Evolutionary conservation across 441 rosid species (phyloP), one percentile per base, ranked within the genome.

Genomic region (Omphalea diandra): DNA sequence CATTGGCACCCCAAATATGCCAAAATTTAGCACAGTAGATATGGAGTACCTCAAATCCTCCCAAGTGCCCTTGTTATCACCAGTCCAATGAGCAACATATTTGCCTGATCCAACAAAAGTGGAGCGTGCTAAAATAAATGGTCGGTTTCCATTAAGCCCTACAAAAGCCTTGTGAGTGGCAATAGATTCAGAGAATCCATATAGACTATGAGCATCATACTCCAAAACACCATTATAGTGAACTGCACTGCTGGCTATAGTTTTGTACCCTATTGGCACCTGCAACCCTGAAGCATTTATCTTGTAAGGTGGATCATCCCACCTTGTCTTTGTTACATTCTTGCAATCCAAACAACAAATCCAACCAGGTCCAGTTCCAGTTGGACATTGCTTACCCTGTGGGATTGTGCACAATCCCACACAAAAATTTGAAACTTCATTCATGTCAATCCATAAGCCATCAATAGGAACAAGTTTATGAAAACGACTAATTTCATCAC

Each of bases 221-320:
- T 95, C 97, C 69, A 88, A 68, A 44, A 90, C 95, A 29, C 98
- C 98, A 32, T 95, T 90, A 78, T 90, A 90, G 74, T 95, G 99
- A 70, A 74, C 80, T 29, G 97, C 98, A 76, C 97, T 90, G 7
- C 98, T 89, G 64, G 98, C 99, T 47, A 95, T 92, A 35, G 99
- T 92, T 77, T 95, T 95, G 78, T 76, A 95, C 15, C 99, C 98
- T 3, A 89, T 55, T 0, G 98, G 97, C 18, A 68, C 89, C 72
- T 77, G 81, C 61, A 76, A 17, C 32, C 98, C 98, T 15, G 96
- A 90, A 35, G 96, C 98, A 75, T 92, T 94, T 44, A 94, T 92
- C 87, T 90, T 92, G 84, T 94, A 92, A 49, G 99, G 99, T 18
- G 99, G 99, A 59, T 88, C 89, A 31, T 94, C 99, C 98, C 98